Conservation (phyloP, 139 green algal genomes). For the Medakamo hakoo region DNA sequence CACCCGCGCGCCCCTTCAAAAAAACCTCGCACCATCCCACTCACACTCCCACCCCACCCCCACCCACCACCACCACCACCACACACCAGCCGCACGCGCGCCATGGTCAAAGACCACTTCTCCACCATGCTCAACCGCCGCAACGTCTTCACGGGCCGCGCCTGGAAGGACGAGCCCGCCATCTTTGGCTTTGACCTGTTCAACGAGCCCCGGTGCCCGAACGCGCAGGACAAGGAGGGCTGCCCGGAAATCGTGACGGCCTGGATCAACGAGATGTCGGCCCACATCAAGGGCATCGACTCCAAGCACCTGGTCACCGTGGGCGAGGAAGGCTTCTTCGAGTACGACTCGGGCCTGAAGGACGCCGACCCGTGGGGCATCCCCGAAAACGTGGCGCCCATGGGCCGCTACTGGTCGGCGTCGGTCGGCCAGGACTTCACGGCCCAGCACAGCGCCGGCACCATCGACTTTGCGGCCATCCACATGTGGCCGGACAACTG, state of each 20-base stretch:
- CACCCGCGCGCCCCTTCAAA: background rate
- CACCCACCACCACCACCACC: background rate
- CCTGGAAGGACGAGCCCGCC: conserved; percentile 25
- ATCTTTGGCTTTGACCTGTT: conserved; percentile 31
- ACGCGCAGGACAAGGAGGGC: background rate
- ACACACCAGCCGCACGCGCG: background rate
- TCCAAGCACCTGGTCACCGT: conserved; percentile 27
- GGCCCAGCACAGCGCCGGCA: background rate
- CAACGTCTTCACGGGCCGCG: conserved; percentile 25
- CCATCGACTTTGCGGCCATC: conserved; percentile 26
- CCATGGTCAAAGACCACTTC: conserved; percentile 1
- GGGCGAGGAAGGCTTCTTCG: conserved; percentile 25
- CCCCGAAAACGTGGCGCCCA: background rate
- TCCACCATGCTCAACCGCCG: conserved; percentile 11
- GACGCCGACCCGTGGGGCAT: background rate
- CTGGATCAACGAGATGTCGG: conserved; percentile 14
- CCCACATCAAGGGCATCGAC: conserved; percentile 19
- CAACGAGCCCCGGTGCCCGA: conserved; percentile 26
- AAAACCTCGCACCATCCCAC: background rate
- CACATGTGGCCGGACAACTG: conserved; percentile 32
- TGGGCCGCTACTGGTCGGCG: conserved; percentile 5
- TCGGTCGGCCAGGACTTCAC: conserved; percentile 13
- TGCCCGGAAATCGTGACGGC: conserved; percentile 2
- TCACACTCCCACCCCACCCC: background rate
- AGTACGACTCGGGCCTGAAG: background rate